phyloP scores from a whole-genome alignment of 75 land plant genomes.

The Selaginella tamariscina region DNA sequence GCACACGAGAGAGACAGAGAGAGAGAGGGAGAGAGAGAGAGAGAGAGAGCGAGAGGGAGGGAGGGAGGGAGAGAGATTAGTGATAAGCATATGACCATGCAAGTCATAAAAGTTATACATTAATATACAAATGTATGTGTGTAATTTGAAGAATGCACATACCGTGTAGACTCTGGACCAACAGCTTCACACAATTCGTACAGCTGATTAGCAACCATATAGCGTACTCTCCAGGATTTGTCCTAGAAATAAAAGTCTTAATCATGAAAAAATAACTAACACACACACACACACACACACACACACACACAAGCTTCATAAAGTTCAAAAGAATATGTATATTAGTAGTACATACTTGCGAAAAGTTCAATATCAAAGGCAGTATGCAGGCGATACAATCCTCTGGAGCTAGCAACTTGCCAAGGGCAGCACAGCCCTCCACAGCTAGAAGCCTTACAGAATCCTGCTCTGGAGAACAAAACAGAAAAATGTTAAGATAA shows the following conservation, averaged over 20 bases:
- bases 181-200: constrained; percentile 10
- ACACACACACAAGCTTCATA: not conserved
- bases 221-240: constrained; percentile 11
- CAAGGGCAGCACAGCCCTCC: constrained; percentile 9
- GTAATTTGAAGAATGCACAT: too few species aligned
- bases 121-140: not conserved
- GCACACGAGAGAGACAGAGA: too few species aligned
- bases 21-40: too few species aligned
- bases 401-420: not conserved
- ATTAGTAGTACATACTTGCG: constrained; percentile 1
- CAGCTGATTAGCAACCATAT: constrained; percentile 11
- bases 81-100: too few species aligned
- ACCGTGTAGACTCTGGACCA: constrained; percentile 2
- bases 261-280: too few species aligned
- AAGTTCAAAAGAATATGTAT: not conserved
- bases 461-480: constrained; percentile 1
- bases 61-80: too few species aligned
- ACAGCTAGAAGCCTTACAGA: constrained; percentile 1
- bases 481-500: not conserved
- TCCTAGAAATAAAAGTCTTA: constrained; percentile 2
- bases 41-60: too few species aligned
- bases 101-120: too few species aligned
- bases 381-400: constrained; percentile 3
- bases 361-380: constrained; percentile 2
- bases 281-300: not conserved